phyloP scores from a whole-genome alignment of 2,329 filamentous ascomycete genomes.

The Nemania sp. region DNA sequence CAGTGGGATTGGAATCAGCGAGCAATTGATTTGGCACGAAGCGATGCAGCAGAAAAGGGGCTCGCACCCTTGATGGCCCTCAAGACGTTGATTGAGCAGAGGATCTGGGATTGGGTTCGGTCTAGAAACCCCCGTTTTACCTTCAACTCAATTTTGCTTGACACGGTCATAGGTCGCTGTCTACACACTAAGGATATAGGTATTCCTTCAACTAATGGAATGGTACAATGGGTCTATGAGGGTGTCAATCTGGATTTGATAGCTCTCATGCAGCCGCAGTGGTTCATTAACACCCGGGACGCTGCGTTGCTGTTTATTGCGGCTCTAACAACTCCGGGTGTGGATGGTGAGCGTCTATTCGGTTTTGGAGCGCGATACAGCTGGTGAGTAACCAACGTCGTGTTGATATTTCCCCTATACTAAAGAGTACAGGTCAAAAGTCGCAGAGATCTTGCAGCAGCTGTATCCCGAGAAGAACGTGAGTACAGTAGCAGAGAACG shows the following conservation, averaged over 20 bases:
- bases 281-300: background rate
- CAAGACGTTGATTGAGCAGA: background rate
- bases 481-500: too few relatives aligned
- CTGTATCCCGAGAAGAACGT: too few relatives aligned
- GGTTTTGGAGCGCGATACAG: too few relatives aligned
- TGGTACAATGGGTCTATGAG: background rate
- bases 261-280: background rate
- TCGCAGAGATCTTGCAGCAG: too few relatives aligned
- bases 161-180: slow-evolving; percentile 1
- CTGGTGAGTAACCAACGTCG: too few relatives aligned
- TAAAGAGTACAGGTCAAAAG: too few relatives aligned
- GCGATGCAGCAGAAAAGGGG: background rate
- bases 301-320: background rate
- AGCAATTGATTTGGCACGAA: slow-evolving; percentile 1
- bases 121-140: background rate
- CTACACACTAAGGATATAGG: background rate
- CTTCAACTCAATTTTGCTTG: background rate
- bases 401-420: too few relatives aligned
- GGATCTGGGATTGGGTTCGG: slow-evolving; percentile 6
- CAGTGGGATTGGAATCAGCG: background rate
- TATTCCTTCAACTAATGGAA: background rate
- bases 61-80: background rate
- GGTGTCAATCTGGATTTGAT: background rate
- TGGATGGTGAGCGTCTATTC: too few relatives aligned
- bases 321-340: too few relatives aligned